A percentile compares a stretch with the other conserved stretches of the same genome.
These are phyloP conservation scores for Mycena haematopus DNA, from an alignment of 768 basidiomycete species.

Conservation along the genomic window DNA sequence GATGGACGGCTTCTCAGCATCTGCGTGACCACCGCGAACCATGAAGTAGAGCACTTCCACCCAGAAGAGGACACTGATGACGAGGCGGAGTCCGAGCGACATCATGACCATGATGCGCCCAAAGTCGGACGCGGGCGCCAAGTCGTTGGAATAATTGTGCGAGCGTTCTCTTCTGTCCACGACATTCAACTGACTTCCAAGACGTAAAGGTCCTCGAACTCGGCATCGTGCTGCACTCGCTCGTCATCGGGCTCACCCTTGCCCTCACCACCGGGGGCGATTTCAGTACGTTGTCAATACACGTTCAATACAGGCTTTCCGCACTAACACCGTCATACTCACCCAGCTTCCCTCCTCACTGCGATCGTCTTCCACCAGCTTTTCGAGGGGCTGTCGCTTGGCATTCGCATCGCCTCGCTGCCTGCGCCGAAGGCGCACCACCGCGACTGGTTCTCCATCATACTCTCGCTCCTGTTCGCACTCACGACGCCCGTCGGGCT, in stretches of 20 bases:
- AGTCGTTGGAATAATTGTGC: conserved; percentile 75
- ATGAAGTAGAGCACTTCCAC: conserved; percentile 7
- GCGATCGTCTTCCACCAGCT: conserved; percentile 85
- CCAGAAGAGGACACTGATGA: conserved; percentile 24
- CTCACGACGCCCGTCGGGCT: conserved; percentile 79
- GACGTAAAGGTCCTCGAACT: conserved; percentile 73
- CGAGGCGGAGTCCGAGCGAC: conserved; percentile 24
- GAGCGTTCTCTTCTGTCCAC: conserved; percentile 36
- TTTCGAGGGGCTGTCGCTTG: conserved; percentile 84
- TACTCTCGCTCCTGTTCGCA: conserved; percentile 68
- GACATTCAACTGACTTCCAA: neutral
- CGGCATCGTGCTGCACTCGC: conserved; percentile 85
- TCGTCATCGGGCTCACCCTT: conserved; percentile 82
- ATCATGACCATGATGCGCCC: conserved; percentile 29
- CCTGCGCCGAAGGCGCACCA: conserved; percentile 9
- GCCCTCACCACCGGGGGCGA: conserved; percentile 72
- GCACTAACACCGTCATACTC: conserved; percentile 1
- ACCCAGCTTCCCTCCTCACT: conserved; percentile 70
- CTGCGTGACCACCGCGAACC: conserved; percentile 37
- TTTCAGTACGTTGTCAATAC: conserved; percentile 60
- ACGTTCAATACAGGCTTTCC: conserved; percentile 1
- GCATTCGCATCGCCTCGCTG: conserved; percentile 55
- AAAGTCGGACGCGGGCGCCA: conserved; percentile 63
- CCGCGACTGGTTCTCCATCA: conserved; percentile 53
- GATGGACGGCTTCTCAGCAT: conserved; percentile 25